Conservation (phyloP, 225 moss, liverwort and hornwort species). For the Straminergon stramineum region DNA sequence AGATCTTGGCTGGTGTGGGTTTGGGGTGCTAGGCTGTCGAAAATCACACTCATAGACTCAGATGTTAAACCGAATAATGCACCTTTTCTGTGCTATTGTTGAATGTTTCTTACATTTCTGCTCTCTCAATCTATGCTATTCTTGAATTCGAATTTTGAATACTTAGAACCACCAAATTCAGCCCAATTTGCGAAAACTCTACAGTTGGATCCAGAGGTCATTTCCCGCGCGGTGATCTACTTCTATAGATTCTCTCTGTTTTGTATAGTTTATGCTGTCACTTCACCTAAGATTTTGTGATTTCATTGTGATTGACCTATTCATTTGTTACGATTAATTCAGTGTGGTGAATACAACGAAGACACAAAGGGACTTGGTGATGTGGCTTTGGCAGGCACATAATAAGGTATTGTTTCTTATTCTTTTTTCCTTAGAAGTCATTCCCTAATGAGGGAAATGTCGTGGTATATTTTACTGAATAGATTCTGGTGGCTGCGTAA, state of each 20-base stretch:
- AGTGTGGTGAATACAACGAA: slow-evolving; percentile 40
- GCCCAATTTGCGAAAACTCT: neutral
- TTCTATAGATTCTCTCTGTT: neutral
- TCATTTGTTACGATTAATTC: neutral
- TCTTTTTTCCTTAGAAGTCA: neutral
- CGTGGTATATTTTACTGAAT: neutral
- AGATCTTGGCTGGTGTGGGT: neutral
- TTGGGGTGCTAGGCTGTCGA: neutral
- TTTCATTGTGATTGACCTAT: neutral
- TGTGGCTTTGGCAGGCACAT: slow-evolving; percentile 96
- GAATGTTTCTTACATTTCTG: neutral
- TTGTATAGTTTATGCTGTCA: neutral
- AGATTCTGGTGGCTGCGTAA: neutral
- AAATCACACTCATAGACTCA: neutral
- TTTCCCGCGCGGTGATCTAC: neutral
- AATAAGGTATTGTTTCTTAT: slow-evolving; percentile 58
- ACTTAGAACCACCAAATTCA: neutral
- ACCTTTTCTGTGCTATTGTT: neutral
- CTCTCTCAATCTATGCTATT: neutral
- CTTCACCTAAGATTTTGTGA: neutral
- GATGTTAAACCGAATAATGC: neutral
- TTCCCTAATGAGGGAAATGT: neutral
- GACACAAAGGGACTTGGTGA: slow-evolving; percentile 55
- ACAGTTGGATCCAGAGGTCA: neutral
- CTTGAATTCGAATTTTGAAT: neutral